These are phyloP conservation scores for Fusarium clavum DNA, from an alignment of 2,329 filamentous ascomycete genomes.

Conservation along the genomic window DNA sequence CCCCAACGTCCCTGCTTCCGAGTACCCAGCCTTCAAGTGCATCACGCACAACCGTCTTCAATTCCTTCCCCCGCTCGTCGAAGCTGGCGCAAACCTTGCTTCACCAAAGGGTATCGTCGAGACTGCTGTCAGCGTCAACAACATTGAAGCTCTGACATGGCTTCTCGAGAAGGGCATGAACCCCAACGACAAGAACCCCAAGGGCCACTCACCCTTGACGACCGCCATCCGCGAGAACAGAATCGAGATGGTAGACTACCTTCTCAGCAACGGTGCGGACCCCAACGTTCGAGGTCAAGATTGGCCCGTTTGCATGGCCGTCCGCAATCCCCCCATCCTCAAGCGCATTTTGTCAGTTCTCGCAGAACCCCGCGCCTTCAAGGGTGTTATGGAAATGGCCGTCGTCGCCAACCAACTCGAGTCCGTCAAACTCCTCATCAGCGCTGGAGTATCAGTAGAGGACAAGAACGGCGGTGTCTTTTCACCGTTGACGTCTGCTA, in stretches of 20 bases:
- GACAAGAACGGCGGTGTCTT: constrained; percentile 80
- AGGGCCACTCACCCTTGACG: constrained; percentile 71
- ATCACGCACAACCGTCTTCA: constrained; percentile 73
- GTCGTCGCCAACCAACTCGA: constrained; percentile 75
- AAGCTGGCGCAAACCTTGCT: constrained; percentile 69
- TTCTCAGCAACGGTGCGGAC: constrained; percentile 69
- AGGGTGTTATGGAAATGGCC: constrained; percentile 75
- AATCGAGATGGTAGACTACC: constrained; percentile 68
- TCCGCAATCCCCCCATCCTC: constrained; percentile 69
- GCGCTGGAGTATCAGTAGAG: constrained; percentile 74
- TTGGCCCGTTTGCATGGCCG: constrained; percentile 78
- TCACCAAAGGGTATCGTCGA: constrained; percentile 74
- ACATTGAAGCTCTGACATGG: constrained; percentile 69
- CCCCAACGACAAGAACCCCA: constrained; percentile 68
- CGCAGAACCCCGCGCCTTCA: constrained; percentile 69
- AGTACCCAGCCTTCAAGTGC: constrained; percentile 76
- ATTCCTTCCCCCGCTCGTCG: constrained; percentile 68
- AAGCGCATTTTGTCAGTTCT: constrained; percentile 68
- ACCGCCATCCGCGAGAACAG: constrained; percentile 73
- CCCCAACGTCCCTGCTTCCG: constrained; percentile 70
- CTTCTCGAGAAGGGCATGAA: constrained; percentile 70
- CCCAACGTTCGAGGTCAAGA: constrained; percentile 73
- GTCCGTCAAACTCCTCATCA: constrained; percentile 73
- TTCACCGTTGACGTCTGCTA: constrained; percentile 74
- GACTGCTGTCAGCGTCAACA: constrained; percentile 71